Conservation (phyloP, 805 yeast genomes). For the Sugiyamaella americana region DNA sequence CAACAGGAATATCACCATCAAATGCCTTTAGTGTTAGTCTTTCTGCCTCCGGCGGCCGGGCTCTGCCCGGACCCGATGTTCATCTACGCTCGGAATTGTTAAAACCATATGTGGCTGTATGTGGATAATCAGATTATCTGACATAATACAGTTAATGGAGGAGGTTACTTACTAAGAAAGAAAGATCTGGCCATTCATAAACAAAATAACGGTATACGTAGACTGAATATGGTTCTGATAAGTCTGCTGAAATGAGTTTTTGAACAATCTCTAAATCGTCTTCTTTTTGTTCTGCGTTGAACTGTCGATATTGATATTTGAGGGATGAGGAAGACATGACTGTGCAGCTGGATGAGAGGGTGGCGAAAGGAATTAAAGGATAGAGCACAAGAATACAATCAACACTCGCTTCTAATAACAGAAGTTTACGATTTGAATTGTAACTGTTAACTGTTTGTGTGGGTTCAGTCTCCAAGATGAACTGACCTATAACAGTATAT, state of each 20-base stretch:
- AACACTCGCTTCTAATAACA: no score
- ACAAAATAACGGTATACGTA: conserved; percentile 89
- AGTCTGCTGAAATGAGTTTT: conserved; percentile 58
- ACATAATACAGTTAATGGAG: not conserved
- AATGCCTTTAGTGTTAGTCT: conserved; percentile 20
- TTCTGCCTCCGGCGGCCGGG: no score
- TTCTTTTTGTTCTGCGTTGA: conserved; percentile 24
- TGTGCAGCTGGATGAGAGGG: no score
- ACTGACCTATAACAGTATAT: no score
- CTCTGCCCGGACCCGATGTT: no score
- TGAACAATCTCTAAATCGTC: conserved; percentile 30
- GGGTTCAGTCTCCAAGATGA: no score
- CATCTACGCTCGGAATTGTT: not conserved
- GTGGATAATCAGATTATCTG: not conserved
- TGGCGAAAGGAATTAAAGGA: no score
- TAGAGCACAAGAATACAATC: no score
- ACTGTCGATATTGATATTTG: conserved; percentile 21
- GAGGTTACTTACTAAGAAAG: conserved; percentile 43
- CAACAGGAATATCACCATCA: conserved; percentile 45
- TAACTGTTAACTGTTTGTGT: no score
- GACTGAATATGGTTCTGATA: conserved; percentile 90
- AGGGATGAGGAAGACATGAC: no score
- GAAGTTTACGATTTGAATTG: no score
- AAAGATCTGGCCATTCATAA: conserved; percentile 84
- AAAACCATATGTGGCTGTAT: conserved; percentile 22